Evolutionary conservation across 1,139 yeast species (phyloP).

Genomic region (Schizosaccharomyces versatilis): DNA sequence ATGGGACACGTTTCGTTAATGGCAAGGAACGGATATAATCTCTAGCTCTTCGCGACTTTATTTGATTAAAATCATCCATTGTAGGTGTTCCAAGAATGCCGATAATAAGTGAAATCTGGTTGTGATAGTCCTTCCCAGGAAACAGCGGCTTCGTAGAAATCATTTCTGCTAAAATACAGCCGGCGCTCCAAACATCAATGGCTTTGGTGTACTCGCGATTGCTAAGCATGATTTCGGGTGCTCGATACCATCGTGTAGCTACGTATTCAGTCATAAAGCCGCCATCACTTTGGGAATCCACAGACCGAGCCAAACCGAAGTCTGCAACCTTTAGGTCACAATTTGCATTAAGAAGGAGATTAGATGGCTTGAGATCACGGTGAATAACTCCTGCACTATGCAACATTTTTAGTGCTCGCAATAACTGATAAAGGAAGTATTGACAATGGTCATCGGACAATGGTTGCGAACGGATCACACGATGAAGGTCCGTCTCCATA

Average conservation of each 20-base stretch:
- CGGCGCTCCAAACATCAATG: constrained; percentile 91
- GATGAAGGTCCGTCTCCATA: constrained; percentile 87
- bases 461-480: constrained; percentile 68
- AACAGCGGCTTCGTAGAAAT: constrained; percentile 65
- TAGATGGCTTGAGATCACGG: constrained; percentile 80
- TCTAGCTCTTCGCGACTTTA: constrained; percentile 65
- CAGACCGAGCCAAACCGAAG: constrained; percentile 67
- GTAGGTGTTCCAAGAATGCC: constrained; percentile 80
- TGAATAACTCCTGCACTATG: constrained; percentile 84
- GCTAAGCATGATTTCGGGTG: constrained; percentile 91
- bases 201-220: constrained; percentile 85
- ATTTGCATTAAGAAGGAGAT: constrained; percentile 64
- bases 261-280: constrained; percentile 88
- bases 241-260: constrained; percentile 93
- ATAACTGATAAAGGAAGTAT: constrained; percentile 73
- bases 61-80: constrained; percentile 56
- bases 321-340: constrained; percentile 90
- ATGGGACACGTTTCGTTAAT: constrained; percentile 34
- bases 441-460: constrained; percentile 83
- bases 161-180: constrained; percentile 89
- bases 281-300: constrained; percentile 22
- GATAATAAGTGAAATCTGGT: constrained; percentile 68
- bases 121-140: constrained; percentile 85
- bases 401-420: constrained; percentile 72
- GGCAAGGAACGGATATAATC: constrained; percentile 66